Percentiles rank a stretch among this genome's conserved stretches.
These are phyloP conservation scores for Nannizzia gypsea DNA, from an alignment of 2,329 filamentous ascomycete genomes.

Conservation along the genomic window DNA sequence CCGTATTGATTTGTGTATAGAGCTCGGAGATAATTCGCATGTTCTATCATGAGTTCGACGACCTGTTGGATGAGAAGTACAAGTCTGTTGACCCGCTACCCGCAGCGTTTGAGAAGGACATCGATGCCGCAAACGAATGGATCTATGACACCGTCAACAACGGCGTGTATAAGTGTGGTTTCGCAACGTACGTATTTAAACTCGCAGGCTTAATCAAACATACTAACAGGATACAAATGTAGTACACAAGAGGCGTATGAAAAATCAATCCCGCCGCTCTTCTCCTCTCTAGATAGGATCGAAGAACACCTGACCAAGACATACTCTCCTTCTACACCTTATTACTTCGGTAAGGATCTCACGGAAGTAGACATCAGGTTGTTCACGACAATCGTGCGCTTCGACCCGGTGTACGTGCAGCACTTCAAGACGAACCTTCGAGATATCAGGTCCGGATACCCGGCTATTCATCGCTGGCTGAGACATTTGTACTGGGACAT, in stretches of 20 bases:
- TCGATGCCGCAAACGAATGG: conserved; percentile 71
- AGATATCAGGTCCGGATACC: conserved; percentile 76
- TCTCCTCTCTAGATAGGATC: conserved; percentile 62
- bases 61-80: conserved; percentile 49
- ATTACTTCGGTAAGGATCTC: conserved; percentile 60
- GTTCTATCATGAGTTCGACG: conserved; percentile 72
- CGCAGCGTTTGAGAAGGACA: conserved; percentile 47
- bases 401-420: conserved; percentile 71
- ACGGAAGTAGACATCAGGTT: conserved; percentile 77
- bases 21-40: conserved; percentile 84
- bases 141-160: conserved; percentile 54
- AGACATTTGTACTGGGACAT: conserved; percentile 73
- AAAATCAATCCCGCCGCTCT: conserved; percentile 57
- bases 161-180: conserved; percentile 52
- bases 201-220: neutral
- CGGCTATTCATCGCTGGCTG: conserved; percentile 68
- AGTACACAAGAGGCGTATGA: conserved; percentile 68
- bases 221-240: neutral
- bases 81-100: conserved; percentile 58
- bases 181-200: conserved; percentile 57
- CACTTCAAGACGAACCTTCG: conserved; percentile 72
- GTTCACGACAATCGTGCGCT: conserved; percentile 60
- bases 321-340: conserved; percentile 30
- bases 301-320: conserved; percentile 54
- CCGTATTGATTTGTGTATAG: conserved; percentile 15